Evolutionary conservation across 768 basidiomycete species (phyloP).

Genomic region (Suillus fuscotomentosus): DNA sequence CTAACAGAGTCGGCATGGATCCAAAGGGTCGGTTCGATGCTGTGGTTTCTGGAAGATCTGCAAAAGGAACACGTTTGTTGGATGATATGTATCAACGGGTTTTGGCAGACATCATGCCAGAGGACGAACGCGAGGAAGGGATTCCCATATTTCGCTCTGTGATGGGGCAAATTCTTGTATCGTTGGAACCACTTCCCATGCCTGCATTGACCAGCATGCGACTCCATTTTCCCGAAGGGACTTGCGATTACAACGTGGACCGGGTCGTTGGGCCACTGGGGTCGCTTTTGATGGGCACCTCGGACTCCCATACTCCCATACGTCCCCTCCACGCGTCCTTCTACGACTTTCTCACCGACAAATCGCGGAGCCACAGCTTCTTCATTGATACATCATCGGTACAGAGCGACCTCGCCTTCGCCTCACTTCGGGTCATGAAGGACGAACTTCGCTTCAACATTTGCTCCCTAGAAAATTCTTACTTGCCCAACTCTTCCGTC

Average conservation of each 20-base stretch:
- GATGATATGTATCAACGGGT: constrained; percentile 5
- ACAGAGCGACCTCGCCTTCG: constrained; percentile 10
- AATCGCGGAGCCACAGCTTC: constrained; percentile 12
- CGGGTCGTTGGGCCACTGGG: not conserved
- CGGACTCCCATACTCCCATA: constrained; percentile 1
- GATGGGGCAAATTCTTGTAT: constrained; percentile 2
- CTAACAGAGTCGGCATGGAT: not conserved
- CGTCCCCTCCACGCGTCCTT: constrained; percentile 25
- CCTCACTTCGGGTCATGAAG: constrained; percentile 25
- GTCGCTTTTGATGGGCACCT: constrained; percentile 4
- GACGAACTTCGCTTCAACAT: constrained; percentile 13
- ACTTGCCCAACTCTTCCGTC: constrained; percentile 21
- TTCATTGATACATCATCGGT: constrained; percentile 2
- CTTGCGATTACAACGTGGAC: too few species aligned
- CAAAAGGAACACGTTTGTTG: constrained; percentile 1
- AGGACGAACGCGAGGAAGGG: not conserved
- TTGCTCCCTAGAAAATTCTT: constrained; percentile 23
- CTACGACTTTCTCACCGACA: constrained; percentile 22
- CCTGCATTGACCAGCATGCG: not conserved
- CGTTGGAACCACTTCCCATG: constrained; percentile 5
- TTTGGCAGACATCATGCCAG: not conserved
- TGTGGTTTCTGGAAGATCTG: not conserved
- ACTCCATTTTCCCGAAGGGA: not conserved
- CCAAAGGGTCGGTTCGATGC: not conserved
- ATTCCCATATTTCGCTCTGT: not conserved